These are phyloP conservation scores for Acanthamoeba lenticulata DNA, from an alignment of 208 protist species.

Conservation along the genomic window DNA sequence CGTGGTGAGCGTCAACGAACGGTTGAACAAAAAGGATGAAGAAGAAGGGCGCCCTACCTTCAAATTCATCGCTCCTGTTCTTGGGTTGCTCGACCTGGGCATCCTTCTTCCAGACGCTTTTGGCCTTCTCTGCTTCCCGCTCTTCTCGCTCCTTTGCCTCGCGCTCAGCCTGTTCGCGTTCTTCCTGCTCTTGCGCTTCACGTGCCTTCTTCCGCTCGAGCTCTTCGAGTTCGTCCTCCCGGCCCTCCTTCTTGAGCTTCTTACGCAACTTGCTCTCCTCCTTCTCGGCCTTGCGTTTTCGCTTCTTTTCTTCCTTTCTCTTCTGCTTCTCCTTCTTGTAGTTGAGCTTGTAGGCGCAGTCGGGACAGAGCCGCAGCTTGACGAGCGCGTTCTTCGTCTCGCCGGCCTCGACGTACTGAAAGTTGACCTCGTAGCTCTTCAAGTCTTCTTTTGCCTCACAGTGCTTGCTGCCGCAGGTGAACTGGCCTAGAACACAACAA, in stretches of 20 bases:
- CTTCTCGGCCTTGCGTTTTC: slow-evolving; percentile 10
- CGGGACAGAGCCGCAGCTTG: slow-evolving; percentile 73
- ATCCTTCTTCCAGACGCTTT: slow-evolving; percentile 54
- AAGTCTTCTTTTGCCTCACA: slow-evolving; percentile 53
- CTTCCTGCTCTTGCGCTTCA: not conserved
- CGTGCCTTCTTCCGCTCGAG: not conserved
- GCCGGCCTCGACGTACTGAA: slow-evolving; percentile 72
- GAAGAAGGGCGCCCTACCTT: not conserved
- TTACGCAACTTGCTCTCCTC: slow-evolving; percentile 49
- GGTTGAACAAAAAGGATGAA: not conserved
- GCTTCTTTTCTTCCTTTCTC: slow-evolving; percentile 64
- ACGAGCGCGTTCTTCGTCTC: slow-evolving; percentile 75
- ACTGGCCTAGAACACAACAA: not conserved
- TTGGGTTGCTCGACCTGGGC: slow-evolving; percentile 38
- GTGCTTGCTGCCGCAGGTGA: slow-evolving; percentile 58
- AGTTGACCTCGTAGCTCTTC: slow-evolving; percentile 72
- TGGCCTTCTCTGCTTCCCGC: not conserved
- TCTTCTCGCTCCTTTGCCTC: slow-evolving; percentile 7
- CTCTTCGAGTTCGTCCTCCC: slow-evolving; percentile 32
- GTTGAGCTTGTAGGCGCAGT: slow-evolving; percentile 73
- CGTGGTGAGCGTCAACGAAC: not conserved
- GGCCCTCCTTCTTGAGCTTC: slow-evolving; percentile 46
- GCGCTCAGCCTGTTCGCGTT: not conserved
- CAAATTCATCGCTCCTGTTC: slow-evolving; percentile 61
- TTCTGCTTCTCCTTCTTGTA: slow-evolving; percentile 67